Percentiles rank a stretch among this genome's conserved stretches.
Evolutionary conservation across 2,329 filamentous ascomycete species (phyloP).

Genomic region (Nemania sp.): DNA sequence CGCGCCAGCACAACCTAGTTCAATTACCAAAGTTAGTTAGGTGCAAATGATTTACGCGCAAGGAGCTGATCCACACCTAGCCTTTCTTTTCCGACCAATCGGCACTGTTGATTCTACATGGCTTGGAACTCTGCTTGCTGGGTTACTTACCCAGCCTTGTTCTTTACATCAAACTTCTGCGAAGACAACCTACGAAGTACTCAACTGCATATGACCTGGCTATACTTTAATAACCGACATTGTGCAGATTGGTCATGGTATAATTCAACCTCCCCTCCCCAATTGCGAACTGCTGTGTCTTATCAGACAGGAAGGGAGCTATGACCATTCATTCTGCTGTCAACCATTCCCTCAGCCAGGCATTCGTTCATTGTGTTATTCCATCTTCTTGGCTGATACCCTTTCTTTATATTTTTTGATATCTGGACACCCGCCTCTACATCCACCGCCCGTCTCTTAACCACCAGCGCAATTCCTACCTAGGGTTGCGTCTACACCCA

Average conservation of each 20-base stretch:
- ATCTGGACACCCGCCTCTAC: background rate
- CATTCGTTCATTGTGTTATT: background rate
- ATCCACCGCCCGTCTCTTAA: background rate
- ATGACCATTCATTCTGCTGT: background rate
- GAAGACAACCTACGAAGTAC: too few relatives aligned
- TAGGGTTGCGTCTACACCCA: background rate
- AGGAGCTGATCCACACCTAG: slow-evolving; percentile 1
- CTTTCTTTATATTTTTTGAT: background rate
- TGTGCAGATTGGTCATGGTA: background rate
- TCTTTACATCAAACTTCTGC: background rate
- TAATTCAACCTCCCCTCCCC: background rate
- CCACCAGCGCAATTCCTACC: background rate
- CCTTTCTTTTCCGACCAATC: background rate
- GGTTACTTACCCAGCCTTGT: slow-evolving; percentile 1
- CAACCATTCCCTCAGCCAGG: background rate
- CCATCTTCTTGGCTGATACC: background rate
- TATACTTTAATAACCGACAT: background rate
- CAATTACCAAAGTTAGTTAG: too few relatives aligned
- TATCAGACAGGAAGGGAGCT: too few relatives aligned
- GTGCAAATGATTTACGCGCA: slow-evolving; percentile 11
- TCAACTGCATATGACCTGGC: background rate
- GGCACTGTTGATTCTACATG: background rate
- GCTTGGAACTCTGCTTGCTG: background rate
- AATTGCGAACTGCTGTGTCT: background rate
- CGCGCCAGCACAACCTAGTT: slow-evolving; percentile 12